Evolutionary conservation across 2,329 filamentous ascomycete species (phyloP), one percentile per base, ranked within the genome.

Genomic region (Aspergillus ibericus): DNA sequence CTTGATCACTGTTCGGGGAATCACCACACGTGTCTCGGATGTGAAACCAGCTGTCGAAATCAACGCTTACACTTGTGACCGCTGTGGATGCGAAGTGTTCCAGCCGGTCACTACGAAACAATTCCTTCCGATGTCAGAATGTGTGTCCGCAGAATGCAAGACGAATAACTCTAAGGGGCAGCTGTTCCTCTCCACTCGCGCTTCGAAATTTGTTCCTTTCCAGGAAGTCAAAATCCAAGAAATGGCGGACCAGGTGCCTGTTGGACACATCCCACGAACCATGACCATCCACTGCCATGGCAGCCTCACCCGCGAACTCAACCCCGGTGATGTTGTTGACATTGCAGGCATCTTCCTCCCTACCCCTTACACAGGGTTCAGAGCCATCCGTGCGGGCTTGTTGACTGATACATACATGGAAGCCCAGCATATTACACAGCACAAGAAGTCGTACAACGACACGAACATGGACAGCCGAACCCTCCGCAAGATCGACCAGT

Each of bases 191-290:
- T 97, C 93, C 0, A 96, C 93, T n/a, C 86, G 95, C 68, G 95
- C 93, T 0, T 97, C 93, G 53, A 99, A 98, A 71, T 99, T 98
- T 72, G 80, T 96, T 70, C 92, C 95, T 3, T 99, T 99, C 81
- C 95, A 99, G 76, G 95, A 99, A 77, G 87, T 98, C 77, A 98
- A 98, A 80, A 92, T 99, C 57, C 95, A 99, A 77, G 95, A 99
- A 74, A 91, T 98, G 87, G 92, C 95, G n/a, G 95, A 99, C 74
- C 95, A 99, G 75, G 95, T 99, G 0, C 95, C 95, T 7, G 96
- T 99, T 63, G 95, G 95, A 52, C 95, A 99, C 73, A 99, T 99
- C 68, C 95, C 95, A 32, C 87, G 95, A 59, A 92, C 92, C 58
- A 80, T 99, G 62, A 98, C 93, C 0, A 81, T 99, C 20, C 85